phyloP scores from a whole-genome alignment of 192 early-diverging fungal genomes.

The Coemansia biformis region DNA sequence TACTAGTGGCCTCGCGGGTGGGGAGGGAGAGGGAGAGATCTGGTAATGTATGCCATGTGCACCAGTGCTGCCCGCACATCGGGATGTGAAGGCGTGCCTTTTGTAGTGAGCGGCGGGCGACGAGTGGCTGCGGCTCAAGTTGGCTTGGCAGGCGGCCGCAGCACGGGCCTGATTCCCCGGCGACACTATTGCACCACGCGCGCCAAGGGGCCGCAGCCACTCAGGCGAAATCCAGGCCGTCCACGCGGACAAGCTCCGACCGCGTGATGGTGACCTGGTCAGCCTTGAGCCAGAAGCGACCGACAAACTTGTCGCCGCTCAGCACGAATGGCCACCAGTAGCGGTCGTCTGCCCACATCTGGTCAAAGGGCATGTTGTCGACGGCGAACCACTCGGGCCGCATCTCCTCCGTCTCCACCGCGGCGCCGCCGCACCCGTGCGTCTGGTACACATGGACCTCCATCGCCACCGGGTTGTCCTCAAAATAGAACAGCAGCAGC shows the following conservation, averaged over 20 bases:
- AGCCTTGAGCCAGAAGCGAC: constrained; percentile 49
- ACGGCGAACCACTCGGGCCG: constrained; percentile 62
- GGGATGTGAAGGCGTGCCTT: too few species aligned
- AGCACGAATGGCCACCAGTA: constrained; percentile 61
- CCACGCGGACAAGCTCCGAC: constrained; percentile 11
- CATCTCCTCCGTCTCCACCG: constrained; percentile 72
- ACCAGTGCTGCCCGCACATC: too few species aligned
- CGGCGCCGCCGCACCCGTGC: constrained; percentile 42
- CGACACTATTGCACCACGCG: too few species aligned
- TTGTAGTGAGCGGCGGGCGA: too few species aligned
- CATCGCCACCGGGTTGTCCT: constrained; percentile 54
- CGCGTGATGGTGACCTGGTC: constrained; percentile 34
- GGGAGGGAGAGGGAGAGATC: too few species aligned
- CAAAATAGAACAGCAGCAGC: constrained; percentile 62
- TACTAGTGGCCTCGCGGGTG: too few species aligned
- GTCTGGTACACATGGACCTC: constrained; percentile 64
- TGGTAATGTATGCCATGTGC: too few species aligned
- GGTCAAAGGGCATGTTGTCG: constrained; percentile 54
- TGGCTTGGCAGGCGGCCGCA: too few species aligned
- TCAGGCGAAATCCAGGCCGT: constrained; percentile 11
- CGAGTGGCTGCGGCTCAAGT: too few species aligned
- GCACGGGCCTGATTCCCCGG: too few species aligned
- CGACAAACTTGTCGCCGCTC: constrained; percentile 41
- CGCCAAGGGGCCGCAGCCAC: too few species aligned
- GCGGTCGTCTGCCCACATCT: constrained; percentile 71